A percentile compares a stretch with the other conserved stretches of the same genome.
phyloP scores from a whole-genome alignment of 306 rosid species.

The Crotalaria pallida region DNA sequence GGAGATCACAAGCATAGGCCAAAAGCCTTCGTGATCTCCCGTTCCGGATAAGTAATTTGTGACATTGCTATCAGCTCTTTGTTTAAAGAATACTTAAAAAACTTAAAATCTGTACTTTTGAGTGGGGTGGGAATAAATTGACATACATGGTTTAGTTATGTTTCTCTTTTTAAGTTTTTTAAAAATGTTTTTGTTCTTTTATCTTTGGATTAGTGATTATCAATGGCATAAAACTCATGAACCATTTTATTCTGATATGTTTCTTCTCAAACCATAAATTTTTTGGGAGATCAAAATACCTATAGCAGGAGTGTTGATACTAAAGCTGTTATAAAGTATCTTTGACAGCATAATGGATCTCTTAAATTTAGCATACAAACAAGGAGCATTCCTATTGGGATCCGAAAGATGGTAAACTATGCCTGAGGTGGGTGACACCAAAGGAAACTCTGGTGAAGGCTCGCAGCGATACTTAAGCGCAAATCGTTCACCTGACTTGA shows the following conservation, averaged over 20 bases:
- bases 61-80: neutral
- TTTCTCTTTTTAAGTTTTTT: no score
- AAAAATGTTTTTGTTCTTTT: no score
- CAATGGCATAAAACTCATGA: no score
- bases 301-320: neutral
- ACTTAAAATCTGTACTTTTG: neutral
- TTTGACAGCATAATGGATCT: neutral
- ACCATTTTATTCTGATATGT: no score
- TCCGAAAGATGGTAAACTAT: no score
- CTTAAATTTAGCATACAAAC: neutral
- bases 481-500: no score
- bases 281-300: neutral
- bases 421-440: no score
- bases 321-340: neutral
- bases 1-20: conserved; percentile 42
- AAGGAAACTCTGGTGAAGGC: no score
- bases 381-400: no score
- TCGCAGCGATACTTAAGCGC: no score
- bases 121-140: neutral
- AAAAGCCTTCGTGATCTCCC: conserved; percentile 27
- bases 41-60: conserved; percentile 27
- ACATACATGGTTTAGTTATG: neutral
- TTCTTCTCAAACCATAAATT: no score
- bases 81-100: neutral
- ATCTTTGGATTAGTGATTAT: no score